Conservation (phyloP, 306 rosid genomes). For the Sophora flavescens region DNA sequence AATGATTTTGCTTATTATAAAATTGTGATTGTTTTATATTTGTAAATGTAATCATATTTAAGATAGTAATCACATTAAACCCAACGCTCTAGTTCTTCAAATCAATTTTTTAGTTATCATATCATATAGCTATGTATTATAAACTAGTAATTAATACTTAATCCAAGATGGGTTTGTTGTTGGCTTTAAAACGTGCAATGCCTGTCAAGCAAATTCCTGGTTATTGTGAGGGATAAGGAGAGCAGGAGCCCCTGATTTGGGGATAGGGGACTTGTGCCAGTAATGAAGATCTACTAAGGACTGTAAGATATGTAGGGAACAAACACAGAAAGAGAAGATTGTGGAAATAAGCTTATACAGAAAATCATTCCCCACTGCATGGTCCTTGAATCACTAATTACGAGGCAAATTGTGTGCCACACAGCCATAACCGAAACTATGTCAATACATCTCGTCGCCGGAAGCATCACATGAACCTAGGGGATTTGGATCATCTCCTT, state of each 20-base stretch:
- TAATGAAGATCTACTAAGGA: conserved; percentile 13
- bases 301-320: not conserved
- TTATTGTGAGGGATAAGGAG: not conserved
- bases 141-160: not conserved
- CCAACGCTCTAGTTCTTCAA: not conserved
- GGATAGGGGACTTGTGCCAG: conserved; percentile 9
- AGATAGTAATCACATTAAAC: not conserved
- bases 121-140: too few relatives aligned
- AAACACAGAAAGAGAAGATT: conserved; percentile 31
- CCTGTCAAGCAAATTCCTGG: not conserved
- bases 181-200: conserved; percentile 8
- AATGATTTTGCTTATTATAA: too few relatives aligned
- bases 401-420: conserved; percentile 38
- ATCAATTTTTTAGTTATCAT: not conserved
- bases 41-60: not conserved
- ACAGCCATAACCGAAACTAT: conserved; percentile 46
- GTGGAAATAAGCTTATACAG: conserved; percentile 49
- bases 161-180: not conserved
- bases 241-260: conserved; percentile 2
- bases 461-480: conserved; percentile 48
- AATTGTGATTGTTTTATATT: too few relatives aligned
- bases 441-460: conserved; percentile 55
- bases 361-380: conserved; percentile 51
- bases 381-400: conserved; percentile 46
- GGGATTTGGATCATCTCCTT: not conserved